Base-by-base conservation (phyloP, 257 asterid species). In the Nyctanthes arbortristis region DNA sequence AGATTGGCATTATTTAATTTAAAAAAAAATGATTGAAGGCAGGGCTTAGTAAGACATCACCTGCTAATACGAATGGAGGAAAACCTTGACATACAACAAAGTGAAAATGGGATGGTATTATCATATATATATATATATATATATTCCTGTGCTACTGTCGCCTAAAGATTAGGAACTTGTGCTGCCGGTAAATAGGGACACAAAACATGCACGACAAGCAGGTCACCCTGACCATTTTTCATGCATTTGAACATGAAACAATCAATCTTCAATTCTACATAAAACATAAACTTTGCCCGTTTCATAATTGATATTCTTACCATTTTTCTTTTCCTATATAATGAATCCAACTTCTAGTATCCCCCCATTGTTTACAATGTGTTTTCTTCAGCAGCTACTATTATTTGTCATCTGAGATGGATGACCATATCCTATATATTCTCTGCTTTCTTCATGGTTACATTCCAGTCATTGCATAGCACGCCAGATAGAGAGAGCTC, bases 361-460 rank as follows among this genome's bases (percentile, higher is more conserved):
- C 67, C 77, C 77, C 69, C 73, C 75, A 67, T 71, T 79, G 81
- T 83, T 84, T 89, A 82, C 90, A 87, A 65, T 78, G 87, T 84
- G 60, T 37, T 71, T n/a, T 65, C 86, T 70, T 80, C 84, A 75
- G 71, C 63, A 80, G 72, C 84, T 76, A 83, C 88, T 78, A 72
- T 18, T 65, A 76, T 49, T 65, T 6, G 65, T 73, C 33, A 16
- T 71, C 73, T 56, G 30, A 1, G 67, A 72, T n/a, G 73, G 67
- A 55, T 43, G 55, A 28, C 29, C 30, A 27, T 35, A 33, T 9
- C 34, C 22, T 33, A 18, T 30, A 22, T 9, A 35, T 5, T 30
- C 29, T 45, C 66, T 18, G 27, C 67, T 37, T 70, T 62, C 65
- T 74, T 32, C 65, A 40, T 67, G 74, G 28, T 25, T 13, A 22